These are phyloP conservation scores for Babesia bovis DNA, from an alignment of 169 alveolate genomes.

Conservation along the genomic window DNA sequence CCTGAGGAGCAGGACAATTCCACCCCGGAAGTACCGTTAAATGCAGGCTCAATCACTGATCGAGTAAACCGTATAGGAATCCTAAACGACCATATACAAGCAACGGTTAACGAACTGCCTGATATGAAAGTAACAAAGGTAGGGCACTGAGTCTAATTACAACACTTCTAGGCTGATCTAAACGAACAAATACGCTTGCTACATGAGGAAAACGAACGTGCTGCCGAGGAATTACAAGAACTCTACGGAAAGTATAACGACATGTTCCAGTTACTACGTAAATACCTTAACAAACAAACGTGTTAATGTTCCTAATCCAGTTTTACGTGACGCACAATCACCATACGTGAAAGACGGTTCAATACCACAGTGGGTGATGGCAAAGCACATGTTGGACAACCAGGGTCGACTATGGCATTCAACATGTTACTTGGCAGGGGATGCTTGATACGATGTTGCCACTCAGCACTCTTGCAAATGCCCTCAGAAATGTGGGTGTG, in stretches of 20 bases:
- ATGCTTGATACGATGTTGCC: slow-evolving; percentile 23
- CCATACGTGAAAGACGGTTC: slow-evolving; percentile 25
- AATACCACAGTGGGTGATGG: slow-evolving; percentile 58
- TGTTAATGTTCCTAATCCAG: slow-evolving; percentile 3
- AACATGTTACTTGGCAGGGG: slow-evolving; percentile 43
- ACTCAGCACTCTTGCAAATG: slow-evolving; percentile 38
- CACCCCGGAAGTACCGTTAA: not conserved
- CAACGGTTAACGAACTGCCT: slow-evolving; percentile 51
- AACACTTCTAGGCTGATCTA: slow-evolving; percentile 30
- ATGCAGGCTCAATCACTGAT: slow-evolving; percentile 26
- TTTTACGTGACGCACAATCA: slow-evolving; percentile 2
- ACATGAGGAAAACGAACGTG: slow-evolving; percentile 38
- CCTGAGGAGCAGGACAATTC: not conserved
- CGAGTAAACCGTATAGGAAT: slow-evolving; percentile 40
- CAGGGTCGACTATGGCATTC: slow-evolving; percentile 31
- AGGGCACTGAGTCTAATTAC: not conserved
- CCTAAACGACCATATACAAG: slow-evolving; percentile 50
- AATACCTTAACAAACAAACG: not conserved
- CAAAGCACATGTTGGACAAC: slow-evolving; percentile 53
- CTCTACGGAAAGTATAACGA: slow-evolving; percentile 26
- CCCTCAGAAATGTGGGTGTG: slow-evolving; percentile 31
- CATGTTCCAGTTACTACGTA: slow-evolving; percentile 23
- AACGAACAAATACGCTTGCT: not conserved
- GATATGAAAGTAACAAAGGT: slow-evolving; percentile 24
- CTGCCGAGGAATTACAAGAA: slow-evolving; percentile 27